Conservation (phyloP, 2,329 filamentous ascomycete species). For the Stemphylium lycopersici region DNA sequence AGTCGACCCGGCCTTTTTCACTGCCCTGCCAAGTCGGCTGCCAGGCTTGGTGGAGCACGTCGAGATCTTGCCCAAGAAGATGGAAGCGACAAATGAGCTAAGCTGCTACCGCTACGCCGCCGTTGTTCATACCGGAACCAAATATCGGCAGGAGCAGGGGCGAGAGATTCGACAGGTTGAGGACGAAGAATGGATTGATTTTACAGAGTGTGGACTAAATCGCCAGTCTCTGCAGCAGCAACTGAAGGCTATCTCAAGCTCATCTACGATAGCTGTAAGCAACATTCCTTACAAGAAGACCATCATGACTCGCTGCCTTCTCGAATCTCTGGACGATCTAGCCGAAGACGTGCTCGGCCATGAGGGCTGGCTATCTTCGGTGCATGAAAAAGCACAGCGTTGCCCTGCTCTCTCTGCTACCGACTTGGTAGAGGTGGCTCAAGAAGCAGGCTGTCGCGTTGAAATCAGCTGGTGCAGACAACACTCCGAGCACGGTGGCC, state of each 20-base stretch:
- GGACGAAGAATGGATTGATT: background rate
- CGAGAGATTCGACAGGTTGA: background rate
- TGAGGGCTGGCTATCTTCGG: background rate
- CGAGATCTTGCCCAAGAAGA: slow-evolving; percentile 15
- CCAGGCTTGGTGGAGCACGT: slow-evolving; percentile 1
- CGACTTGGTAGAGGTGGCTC: background rate
- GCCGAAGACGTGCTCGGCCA: background rate
- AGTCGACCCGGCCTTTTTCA: slow-evolving; percentile 15
- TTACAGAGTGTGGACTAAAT: background rate
- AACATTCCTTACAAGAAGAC: slow-evolving; percentile 8
- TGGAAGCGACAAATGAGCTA: slow-evolving; percentile 16
- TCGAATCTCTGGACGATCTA: background rate
- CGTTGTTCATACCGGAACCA: background rate
- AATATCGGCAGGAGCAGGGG: background rate
- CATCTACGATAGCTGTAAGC: background rate
- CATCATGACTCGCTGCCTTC: background rate
- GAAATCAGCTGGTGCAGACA: slow-evolving; percentile 10
- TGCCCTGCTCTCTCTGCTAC: background rate
- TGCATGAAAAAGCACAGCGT: background rate
- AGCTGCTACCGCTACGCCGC: slow-evolving; percentile 20
- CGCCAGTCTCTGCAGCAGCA: background rate
- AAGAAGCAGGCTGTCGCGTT: background rate
- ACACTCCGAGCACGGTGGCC: slow-evolving; percentile 1
- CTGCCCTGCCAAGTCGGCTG: background rate
- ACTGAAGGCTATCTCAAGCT: background rate